A percentile compares a stretch with the other conserved stretches of the same genome.
phyloP scores from a whole-genome alignment of 2,329 filamentous ascomycete genomes.

The Hypoxylon rubiginosum region DNA sequence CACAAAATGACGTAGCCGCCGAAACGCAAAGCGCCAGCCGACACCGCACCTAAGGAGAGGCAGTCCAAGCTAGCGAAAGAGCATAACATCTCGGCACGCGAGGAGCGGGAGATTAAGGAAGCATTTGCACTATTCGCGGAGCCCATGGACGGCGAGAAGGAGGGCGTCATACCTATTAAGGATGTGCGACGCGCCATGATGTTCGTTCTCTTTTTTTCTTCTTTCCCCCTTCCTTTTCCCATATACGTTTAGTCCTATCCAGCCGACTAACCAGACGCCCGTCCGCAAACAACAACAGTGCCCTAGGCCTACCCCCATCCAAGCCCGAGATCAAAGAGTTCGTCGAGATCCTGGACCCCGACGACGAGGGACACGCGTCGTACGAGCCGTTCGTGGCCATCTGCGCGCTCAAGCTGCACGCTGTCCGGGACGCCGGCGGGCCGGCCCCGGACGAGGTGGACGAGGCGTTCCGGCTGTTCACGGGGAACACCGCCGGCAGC shows the following conservation, averaged over 20 bases:
- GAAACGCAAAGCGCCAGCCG: constrained; percentile 62
- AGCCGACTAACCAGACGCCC: constrained; percentile 11
- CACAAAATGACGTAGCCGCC: constrained; percentile 59
- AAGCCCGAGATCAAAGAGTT: constrained; percentile 81
- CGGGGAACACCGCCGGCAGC: constrained; percentile 66
- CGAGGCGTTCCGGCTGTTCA: constrained; percentile 87
- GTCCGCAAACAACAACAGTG: constrained; percentile 66
- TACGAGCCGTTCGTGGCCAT: constrained; percentile 89
- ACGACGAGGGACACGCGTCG: constrained; percentile 79
- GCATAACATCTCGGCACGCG: constrained; percentile 84
- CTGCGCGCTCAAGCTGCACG: constrained; percentile 86
- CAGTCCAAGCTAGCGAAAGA: constrained; percentile 93
- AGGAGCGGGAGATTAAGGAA: constrained; percentile 92
- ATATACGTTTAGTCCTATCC: neutral
- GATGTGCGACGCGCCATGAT: constrained; percentile 80
- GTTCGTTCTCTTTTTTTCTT: constrained; percentile 61
- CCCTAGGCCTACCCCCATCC: constrained; percentile 80
- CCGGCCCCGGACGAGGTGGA: constrained; percentile 73
- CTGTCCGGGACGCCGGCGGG: constrained; percentile 62
- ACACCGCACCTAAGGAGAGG: constrained; percentile 61
- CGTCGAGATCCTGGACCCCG: constrained; percentile 84
- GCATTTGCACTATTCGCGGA: constrained; percentile 87
- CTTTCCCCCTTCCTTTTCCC: constrained; percentile 8
- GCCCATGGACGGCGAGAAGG: constrained; percentile 77
- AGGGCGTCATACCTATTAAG: constrained; percentile 75